phyloP scores from a whole-genome alignment of 83 land plant species.

The Thuja plicata region DNA sequence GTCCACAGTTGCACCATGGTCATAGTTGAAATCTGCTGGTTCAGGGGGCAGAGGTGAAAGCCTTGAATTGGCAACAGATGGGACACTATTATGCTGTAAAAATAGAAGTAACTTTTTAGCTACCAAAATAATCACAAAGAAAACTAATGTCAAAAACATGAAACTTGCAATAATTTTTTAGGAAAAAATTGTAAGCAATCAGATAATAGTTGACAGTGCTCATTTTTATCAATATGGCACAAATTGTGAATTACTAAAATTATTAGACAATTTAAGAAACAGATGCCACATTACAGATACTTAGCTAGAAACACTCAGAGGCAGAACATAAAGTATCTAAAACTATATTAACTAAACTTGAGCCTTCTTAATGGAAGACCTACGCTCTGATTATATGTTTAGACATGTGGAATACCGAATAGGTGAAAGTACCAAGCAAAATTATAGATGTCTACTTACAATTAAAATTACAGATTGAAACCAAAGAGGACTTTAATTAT shows the following conservation, averaged over 20 bases:
- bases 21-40: conserved; percentile 63
- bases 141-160: neutral
- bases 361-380: neutral
- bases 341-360: neutral
- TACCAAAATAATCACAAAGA: neutral
- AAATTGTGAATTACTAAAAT: neutral
- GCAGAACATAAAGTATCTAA: neutral
- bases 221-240: neutral
- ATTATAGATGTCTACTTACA: neutral
- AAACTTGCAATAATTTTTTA: neutral
- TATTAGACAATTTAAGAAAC: neutral
- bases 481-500: neutral
- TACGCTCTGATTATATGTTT: neutral
- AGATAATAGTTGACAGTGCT: neutral
- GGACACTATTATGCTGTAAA: conserved; percentile 55
- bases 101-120: neutral
- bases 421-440: neutral
- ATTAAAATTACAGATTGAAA: neutral
- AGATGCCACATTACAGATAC: neutral
- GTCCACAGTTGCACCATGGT: conserved; percentile 51
- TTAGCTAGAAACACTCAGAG: neutral
- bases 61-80: conserved; percentile 66
- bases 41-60: conserved; percentile 85
- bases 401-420: neutral
- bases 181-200: neutral